Evolutionary conservation across 2,329 filamentous ascomycete species (phyloP).

Genomic region (Fusarium sp.): DNA sequence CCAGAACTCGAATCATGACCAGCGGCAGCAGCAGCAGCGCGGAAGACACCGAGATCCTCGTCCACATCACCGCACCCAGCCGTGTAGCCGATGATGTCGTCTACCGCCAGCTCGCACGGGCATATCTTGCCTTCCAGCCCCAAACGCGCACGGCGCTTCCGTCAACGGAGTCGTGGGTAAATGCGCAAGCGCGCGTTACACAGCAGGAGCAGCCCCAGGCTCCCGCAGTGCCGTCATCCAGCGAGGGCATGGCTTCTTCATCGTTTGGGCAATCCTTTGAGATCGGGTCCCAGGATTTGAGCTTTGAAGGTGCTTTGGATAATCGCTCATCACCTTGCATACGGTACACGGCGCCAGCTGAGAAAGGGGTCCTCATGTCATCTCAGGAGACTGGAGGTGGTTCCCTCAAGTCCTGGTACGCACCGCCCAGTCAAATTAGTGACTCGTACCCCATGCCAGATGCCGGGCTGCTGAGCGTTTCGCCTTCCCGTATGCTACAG

Average conservation of each 20-base stretch:
- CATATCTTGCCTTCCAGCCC: conserved; percentile 63
- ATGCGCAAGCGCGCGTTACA: conserved; percentile 1
- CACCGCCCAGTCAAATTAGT: conserved; percentile 63
- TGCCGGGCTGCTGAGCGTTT: conserved; percentile 45
- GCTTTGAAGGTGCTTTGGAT: conserved; percentile 59
- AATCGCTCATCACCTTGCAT: conserved; percentile 54
- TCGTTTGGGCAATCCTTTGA: conserved; percentile 40
- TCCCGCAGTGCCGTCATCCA: conserved; percentile 16
- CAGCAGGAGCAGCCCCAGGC: conserved; percentile 6
- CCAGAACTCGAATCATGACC: conserved; percentile 40
- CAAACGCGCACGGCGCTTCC: conserved; percentile 24
- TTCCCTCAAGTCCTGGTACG: conserved; percentile 53
- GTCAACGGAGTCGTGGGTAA: background rate
- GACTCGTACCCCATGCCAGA: conserved; percentile 64
- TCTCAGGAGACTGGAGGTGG: conserved; percentile 16
- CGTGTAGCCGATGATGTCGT: conserved; percentile 59
- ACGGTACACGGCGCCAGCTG: background rate
- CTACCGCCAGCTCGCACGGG: conserved; percentile 62
- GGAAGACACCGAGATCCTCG: conserved; percentile 63
- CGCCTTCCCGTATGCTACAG: conserved; percentile 64
- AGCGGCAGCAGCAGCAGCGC: conserved; percentile 38
- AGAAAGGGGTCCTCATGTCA: conserved; percentile 2
- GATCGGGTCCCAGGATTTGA: conserved; percentile 55
- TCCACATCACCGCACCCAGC: conserved; percentile 66
- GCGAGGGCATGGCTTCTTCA: conserved; percentile 16